Percentiles rank a stretch among this genome's conserved stretches.
phyloP scores from a whole-genome alignment of 2,329 filamentous ascomycete species.

The Mycosphaerella sp. region DNA sequence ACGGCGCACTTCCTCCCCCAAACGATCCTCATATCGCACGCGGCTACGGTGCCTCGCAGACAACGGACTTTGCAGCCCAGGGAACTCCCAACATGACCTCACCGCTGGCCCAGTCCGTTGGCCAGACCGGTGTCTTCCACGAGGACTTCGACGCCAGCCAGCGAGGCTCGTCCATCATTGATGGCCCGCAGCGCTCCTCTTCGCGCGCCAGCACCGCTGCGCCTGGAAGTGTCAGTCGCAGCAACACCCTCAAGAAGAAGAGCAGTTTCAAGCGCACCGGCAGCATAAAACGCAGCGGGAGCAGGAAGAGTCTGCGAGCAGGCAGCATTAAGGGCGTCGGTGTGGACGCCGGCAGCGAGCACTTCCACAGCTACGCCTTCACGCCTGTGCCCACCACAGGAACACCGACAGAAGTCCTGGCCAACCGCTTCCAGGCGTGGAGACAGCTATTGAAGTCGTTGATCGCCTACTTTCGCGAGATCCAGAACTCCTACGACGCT shows the following conservation, averaged over 20 bases:
- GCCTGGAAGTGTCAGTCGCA: conserved; percentile 47
- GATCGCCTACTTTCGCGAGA: conserved; percentile 87
- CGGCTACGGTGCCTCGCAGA: conserved; percentile 13
- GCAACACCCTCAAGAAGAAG: conserved; percentile 85
- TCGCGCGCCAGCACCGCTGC: conserved; percentile 46
- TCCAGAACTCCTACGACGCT: conserved; percentile 82
- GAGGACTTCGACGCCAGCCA: conserved; percentile 65
- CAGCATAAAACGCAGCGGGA: conserved; percentile 73
- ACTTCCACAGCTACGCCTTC: conserved; percentile 76
- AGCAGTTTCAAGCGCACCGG: conserved; percentile 65
- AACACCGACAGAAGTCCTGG: conserved; percentile 80
- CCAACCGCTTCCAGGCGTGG: conserved; percentile 91
- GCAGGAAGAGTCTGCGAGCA: conserved; percentile 73
- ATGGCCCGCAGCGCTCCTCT: conserved; percentile 54
- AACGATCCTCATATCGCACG: conserved; percentile 4
- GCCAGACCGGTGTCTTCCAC: conserved; percentile 25
- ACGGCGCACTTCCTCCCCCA: conserved; percentile 1
- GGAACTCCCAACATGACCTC: conserved; percentile 34
- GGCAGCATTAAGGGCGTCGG: conserved; percentile 79
- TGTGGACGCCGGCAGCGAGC: conserved; percentile 51
- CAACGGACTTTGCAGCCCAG: conserved; percentile 36
- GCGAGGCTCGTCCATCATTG: conserved; percentile 58
- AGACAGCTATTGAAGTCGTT: conserved; percentile 91
- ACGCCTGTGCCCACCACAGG: conserved; percentile 84
- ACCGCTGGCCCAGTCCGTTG: conserved; percentile 35